Evolutionary conservation across 371 early-diverging fungal genomes (phyloP), one percentile per base, ranked within the genome.

Genomic region (Lichtheimia corymbifera): DNA sequence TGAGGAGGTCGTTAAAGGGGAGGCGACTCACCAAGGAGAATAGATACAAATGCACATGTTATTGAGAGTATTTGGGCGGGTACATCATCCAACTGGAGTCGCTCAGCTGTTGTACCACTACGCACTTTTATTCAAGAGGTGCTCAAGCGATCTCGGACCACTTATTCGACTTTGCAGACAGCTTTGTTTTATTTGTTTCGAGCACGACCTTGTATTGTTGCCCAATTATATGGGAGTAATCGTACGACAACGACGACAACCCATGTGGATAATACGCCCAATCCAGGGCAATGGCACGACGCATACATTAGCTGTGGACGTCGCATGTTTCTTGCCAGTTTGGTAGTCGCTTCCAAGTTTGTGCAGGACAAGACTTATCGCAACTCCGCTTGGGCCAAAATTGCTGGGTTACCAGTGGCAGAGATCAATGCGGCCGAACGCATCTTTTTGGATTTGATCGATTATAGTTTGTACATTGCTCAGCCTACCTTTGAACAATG

Each of bases 301-400:
- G 73, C 73, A 11, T 79, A 75, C 47, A 68, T 79, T 50, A 71
- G 66, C 25, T 91, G 92, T 59, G 90, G 91, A 5, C 79, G 91
- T 41, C 86, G 92, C 52, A 90, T 92, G 90, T 92, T 90, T 72
- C 71, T 91, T 27, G 91, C 90, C 4, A 89, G 91, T 7, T 65
- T 92, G 17, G 85, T 91, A 22, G 77, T 89, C 22, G 92, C 92
- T 5, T 88, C 88, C 42, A 92, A 92, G 67, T 92, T 89, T 67
- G 86, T 90, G 35, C 85, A 84, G 61, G 93, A 92, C 66, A 80
- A 85, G 62, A 87, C 91, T 35, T 92, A 88, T 62, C 86, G 91
- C 22, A 92, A 91, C 77, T 83, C 84, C 59, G 89, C 91, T 11
- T 92, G 92, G 93, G 85, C 89, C 55, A 88, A 88, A 70, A 86